These are phyloP conservation scores for Cenchrus americanus DNA, from an alignment of 176 grass and related monocot genomes.

Conservation along the genomic window DNA sequence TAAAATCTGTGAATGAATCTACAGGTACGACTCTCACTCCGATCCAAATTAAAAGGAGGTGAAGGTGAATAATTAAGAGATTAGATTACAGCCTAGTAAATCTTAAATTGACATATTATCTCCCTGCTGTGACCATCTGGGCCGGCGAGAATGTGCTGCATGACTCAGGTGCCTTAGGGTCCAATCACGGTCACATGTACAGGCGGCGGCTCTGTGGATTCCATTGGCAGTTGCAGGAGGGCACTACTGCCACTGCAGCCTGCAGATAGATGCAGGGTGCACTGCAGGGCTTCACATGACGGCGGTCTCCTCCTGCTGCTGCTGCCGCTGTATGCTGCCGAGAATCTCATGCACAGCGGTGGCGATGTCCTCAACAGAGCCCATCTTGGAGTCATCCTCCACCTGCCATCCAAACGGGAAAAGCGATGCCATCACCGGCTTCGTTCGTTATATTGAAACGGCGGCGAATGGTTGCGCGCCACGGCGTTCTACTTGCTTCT, in stretches of 20 bases:
- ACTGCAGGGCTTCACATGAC: conserved; percentile 32
- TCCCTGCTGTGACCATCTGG: background rate
- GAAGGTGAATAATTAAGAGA: background rate
- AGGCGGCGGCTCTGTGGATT: conserved; percentile 4
- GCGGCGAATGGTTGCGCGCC: background rate
- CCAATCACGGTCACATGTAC: conserved; percentile 35
- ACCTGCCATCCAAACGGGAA: conserved; percentile 53
- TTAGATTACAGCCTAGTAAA: conserved; percentile 5
- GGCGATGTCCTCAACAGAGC: conserved; percentile 72
- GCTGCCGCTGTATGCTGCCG: conserved; percentile 38
- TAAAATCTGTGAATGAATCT: background rate
- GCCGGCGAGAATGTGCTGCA: conserved; percentile 9
- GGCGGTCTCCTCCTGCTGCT: conserved; percentile 39
- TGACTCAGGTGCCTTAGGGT: conserved; percentile 26
- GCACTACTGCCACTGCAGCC: background rate
- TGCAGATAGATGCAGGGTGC: background rate
- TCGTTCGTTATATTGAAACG: conserved; percentile 21
- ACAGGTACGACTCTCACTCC: background rate
- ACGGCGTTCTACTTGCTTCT: background rate
- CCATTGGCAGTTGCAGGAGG: conserved; percentile 4
- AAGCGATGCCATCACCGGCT: conserved; percentile 22
- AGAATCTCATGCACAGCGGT: conserved; percentile 64
- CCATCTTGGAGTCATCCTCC: conserved; percentile 66
- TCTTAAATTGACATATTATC: background rate
- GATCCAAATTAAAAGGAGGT: background rate